Base-by-base conservation (phyloP, 768 basidiomycete genomes). In the Panaeolus cyanescens region DNA sequence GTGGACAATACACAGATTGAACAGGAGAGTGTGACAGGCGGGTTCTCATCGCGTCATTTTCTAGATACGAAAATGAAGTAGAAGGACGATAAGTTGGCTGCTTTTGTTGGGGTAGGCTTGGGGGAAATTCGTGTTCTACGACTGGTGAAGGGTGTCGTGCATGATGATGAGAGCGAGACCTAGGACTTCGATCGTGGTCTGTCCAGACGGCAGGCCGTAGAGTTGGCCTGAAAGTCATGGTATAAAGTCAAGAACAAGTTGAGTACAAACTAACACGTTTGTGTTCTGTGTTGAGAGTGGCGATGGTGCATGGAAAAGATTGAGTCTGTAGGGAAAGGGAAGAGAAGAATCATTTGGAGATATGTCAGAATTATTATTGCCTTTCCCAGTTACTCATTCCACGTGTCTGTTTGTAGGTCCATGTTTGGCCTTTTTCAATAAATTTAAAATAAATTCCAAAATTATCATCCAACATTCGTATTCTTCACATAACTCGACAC, bases 201-300 rank as follows among this genome's bases (percentile, higher is more conserved):
- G 71, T 65, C 71, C 71, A 71, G 28, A 65, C 63, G 34, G 70
- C 71, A 22, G 71, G 71, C 42, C 69, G 68, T 37, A 71, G 62
- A 25, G 62, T 65, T 17, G 68, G 64, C 31, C 64, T 64, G 53
- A 64, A 36, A 59, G 58, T 39, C 57, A 61, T 53, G 56, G 32
- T 62, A 19, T 34, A 25, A 59, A 53, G 33, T 31, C 20, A 33
- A 54, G 57, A 31, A 56, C 12, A 42, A 61, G 31, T 59, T 56
- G 57, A 55, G 37, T 12, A 32, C 34, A 58, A 59, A 39, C 39
- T 58, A 59, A 62, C 61, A 59, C 40, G 32, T 34, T 22, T 31
- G 54, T 53, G 54, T 28, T n/a, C 34, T 50, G 17, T 25, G 45
- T 50, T 56, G 55, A 42, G 32, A 40, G 36, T 37, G 62, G 31